Conservation (phyloP, 2,329 filamentous ascomycete species). For the Gremmenia infestans region DNA sequence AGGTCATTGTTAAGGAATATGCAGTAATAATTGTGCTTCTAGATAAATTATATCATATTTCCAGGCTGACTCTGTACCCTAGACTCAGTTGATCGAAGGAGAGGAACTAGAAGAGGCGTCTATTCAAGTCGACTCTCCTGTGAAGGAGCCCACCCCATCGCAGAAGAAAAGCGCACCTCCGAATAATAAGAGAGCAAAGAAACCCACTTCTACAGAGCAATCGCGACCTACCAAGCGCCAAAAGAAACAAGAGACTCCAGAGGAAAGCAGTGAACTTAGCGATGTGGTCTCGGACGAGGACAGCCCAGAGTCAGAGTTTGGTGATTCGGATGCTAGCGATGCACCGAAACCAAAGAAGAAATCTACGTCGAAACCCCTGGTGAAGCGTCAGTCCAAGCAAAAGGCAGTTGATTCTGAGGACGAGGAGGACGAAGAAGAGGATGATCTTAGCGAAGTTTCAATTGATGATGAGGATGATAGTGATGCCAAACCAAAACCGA, state of each 20-base stretch:
- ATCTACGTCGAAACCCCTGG: slow-evolving; percentile 27
- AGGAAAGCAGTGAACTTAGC: slow-evolving; percentile 12
- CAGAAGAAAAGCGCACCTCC: slow-evolving; percentile 40
- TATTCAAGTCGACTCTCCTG: slow-evolving; percentile 6
- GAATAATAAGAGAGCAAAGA: slow-evolving; percentile 28
- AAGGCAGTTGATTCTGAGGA: slow-evolving; percentile 25
- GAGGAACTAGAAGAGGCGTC: slow-evolving; percentile 5
- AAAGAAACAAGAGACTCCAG: slow-evolving; percentile 18
- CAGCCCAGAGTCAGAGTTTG: slow-evolving; percentile 9
- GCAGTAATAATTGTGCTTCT: slow-evolving; percentile 40
- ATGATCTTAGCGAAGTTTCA: slow-evolving; percentile 9
- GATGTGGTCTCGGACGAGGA: slow-evolving; percentile 10
- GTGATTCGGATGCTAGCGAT: slow-evolving; percentile 16
- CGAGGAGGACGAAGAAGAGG: slow-evolving; percentile 15
- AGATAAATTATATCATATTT: not conserved
- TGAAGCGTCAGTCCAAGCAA: slow-evolving; percentile 25
- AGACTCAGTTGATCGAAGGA: not conserved
- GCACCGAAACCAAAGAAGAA: slow-evolving; percentile 39
- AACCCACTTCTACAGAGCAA: slow-evolving; percentile 36
- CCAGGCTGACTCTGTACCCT: not conserved
- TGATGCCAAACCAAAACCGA: slow-evolving; percentile 6
- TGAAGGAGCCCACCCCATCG: slow-evolving; percentile 2
- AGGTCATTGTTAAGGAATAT: slow-evolving; percentile 46
- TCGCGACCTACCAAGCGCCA: slow-evolving; percentile 24
- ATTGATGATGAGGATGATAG: slow-evolving; percentile 14